phyloP scores from a whole-genome alignment of 805 yeast genomes.

The Pichia occidentalis region DNA sequence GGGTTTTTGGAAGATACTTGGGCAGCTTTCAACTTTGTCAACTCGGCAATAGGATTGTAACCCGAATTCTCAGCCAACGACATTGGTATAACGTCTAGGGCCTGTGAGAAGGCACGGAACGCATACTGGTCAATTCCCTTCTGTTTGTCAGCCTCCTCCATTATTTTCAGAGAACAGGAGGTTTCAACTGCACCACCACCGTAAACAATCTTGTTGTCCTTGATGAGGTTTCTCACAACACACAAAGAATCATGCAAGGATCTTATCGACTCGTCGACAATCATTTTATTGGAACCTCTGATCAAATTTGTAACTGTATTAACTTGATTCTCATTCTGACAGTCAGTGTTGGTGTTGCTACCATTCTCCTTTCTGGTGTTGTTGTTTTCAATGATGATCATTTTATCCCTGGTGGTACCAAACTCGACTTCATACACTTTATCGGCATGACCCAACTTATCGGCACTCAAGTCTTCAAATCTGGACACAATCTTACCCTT shows the following conservation, averaged over 20 bases:
- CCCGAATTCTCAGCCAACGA: constrained; percentile 97
- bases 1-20: constrained; percentile 71
- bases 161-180: constrained; percentile 84
- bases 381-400: constrained; percentile 89
- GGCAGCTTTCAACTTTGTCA: constrained; percentile 74
- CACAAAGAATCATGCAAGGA: constrained; percentile 95
- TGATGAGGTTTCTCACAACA: constrained; percentile 91
- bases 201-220: constrained; percentile 91
- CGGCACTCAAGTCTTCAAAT: constrained; percentile 80
- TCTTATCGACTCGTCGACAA: constrained; percentile 93
- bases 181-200: constrained; percentile 99
- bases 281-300: constrained; percentile 96
- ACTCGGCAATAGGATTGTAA: constrained; percentile 84
- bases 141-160: constrained; percentile 86
- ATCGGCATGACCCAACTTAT: constrained; percentile 86
- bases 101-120: constrained; percentile 88
- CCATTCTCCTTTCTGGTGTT: constrained; percentile 78
- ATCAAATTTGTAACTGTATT: constrained; percentile 73
- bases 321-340: constrained; percentile 9
- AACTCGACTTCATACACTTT: constrained; percentile 80
- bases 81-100: constrained; percentile 89
- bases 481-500: constrained; percentile 96
- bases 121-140: constrained; percentile 97
- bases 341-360: too few species aligned
- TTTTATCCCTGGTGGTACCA: constrained; percentile 94